Evolutionary conservation across 2,329 filamentous ascomycete genomes (phyloP).

Genomic region (Colletotrichum sojae): DNA sequence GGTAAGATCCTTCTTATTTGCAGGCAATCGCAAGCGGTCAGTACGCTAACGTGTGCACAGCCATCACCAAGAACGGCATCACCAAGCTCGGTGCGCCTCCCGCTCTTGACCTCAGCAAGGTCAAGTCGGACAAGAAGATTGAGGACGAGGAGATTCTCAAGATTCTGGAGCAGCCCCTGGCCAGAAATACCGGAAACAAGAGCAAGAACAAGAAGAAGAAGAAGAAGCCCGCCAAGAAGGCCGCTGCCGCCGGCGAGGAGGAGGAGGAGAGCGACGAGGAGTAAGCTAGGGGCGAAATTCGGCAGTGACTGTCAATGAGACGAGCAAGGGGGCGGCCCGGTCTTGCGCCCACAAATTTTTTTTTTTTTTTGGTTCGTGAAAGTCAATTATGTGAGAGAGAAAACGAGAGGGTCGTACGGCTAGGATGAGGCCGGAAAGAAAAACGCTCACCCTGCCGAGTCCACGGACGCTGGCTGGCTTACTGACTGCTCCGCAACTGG

Average conservation of each 20-base stretch:
- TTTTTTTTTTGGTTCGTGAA: slow-evolving; percentile 31
- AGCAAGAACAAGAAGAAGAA: slow-evolving; percentile 93
- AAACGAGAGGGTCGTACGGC: slow-evolving; percentile 27
- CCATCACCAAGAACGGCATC: slow-evolving; percentile 97
- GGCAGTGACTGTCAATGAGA: slow-evolving; percentile 35
- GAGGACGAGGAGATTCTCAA: slow-evolving; percentile 94
- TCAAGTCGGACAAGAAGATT: slow-evolving; percentile 98
- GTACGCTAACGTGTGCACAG: slow-evolving; percentile 60
- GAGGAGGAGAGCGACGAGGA: slow-evolving; percentile 54
- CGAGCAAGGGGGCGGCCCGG: slow-evolving; percentile 31
- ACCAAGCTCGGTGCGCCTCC: slow-evolving; percentile 86
- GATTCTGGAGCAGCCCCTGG: slow-evolving; percentile 90
- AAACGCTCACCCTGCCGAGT: slow-evolving; percentile 45
- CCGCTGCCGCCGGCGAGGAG: slow-evolving; percentile 49
- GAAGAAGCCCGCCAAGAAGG: slow-evolving; percentile 70
- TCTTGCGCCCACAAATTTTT: slow-evolving; percentile 35
- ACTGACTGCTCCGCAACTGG: slow-evolving; percentile 9
- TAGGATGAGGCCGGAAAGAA: slow-evolving; percentile 35
- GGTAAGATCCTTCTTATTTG: slow-evolving; percentile 73
- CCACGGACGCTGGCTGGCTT: slow-evolving; percentile 25
- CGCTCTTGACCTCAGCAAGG: slow-evolving; percentile 82
- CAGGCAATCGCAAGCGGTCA: not conserved
- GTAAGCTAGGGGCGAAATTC: slow-evolving; percentile 41
- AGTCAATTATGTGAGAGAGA: slow-evolving; percentile 37
- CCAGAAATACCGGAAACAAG: slow-evolving; percentile 91